Percentiles rank a stretch among this genome's conserved stretches.
Conservation (phyloP, 129 eudicot species). For the Rutidosis leptorrhynchoides region DNA sequence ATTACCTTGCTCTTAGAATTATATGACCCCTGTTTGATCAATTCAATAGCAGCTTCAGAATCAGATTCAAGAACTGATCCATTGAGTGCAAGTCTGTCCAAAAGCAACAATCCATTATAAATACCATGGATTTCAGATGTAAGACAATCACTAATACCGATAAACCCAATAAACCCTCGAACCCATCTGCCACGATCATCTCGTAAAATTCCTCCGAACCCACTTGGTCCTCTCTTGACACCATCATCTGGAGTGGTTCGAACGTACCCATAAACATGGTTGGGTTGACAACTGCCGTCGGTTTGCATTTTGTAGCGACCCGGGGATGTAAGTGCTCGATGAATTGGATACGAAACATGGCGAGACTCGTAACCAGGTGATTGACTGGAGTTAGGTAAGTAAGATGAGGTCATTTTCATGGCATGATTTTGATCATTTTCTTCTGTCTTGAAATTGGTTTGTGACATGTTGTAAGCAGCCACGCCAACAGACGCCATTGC, state of each 20-base stretch:
- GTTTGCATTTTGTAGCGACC: slow-evolving; percentile 13
- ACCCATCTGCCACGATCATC: slow-evolving; percentile 13
- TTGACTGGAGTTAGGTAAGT: no score
- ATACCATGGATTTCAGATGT: slow-evolving; percentile 13
- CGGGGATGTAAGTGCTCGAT: no score
- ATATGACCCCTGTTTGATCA: not conserved
- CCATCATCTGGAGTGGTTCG: not conserved
- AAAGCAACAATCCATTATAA: not conserved
- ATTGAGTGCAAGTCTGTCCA: not conserved
- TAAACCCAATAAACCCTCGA: slow-evolving; percentile 13
- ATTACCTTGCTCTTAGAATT: not conserved
- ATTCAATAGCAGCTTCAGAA: not conserved
- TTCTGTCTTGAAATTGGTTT: no score
- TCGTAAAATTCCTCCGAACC: slow-evolving; percentile 3
- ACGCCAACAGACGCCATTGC: no score
- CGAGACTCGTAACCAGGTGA: no score
- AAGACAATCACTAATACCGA: slow-evolving; percentile 1
- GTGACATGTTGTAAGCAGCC: no score
- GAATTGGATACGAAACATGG: no score
- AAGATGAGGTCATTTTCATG: no score
- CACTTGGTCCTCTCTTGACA: not conserved
- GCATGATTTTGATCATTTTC: no score
- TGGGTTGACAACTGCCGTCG: slow-evolving; percentile 3
- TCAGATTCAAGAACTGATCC: slow-evolving; percentile 6
- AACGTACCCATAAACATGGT: not conserved